phyloP scores from a whole-genome alignment of 2,329 filamentous ascomycete species.

The Hypoxylon sp. region DNA sequence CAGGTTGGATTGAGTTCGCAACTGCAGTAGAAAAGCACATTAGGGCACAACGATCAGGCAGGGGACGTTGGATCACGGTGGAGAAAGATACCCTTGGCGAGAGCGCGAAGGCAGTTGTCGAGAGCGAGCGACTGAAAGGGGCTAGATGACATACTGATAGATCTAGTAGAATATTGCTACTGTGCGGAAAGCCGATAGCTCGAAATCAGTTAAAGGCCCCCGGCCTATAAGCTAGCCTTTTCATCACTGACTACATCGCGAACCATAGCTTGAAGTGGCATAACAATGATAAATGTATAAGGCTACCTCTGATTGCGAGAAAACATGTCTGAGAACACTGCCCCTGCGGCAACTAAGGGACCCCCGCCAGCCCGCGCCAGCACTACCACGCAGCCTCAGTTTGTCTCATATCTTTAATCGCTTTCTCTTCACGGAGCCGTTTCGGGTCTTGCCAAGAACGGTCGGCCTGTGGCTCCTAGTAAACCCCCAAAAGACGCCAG shows the following conservation, averaged over 20 bases:
- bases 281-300: too few species aligned
- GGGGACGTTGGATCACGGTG: constrained; percentile 65
- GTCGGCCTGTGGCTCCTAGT: constrained; percentile 17
- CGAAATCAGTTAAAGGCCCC: background rate
- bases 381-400: background rate
- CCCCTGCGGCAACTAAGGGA: background rate
- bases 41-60: constrained; percentile 61
- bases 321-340: too few species aligned
- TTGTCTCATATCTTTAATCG: constrained; percentile 4
- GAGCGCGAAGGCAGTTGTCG: constrained; percentile 32
- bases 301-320: too few species aligned
- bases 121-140: constrained; percentile 29
- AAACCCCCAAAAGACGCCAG: constrained; percentile 15
- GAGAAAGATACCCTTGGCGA: constrained; percentile 58
- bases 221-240: background rate
- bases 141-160: background rate
- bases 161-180: background rate
- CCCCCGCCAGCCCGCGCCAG: background rate
- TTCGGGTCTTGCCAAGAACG: constrained; percentile 22
- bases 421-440: constrained; percentile 4
- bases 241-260: background rate
- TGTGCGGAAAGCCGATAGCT: background rate
- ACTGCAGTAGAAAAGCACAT: constrained; percentile 65
- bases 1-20: constrained; percentile 58
- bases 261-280: background rate